Evolutionary conservation across 2,329 filamentous ascomycete genomes (phyloP).

Genomic region (Calonectria hawksworthii): DNA sequence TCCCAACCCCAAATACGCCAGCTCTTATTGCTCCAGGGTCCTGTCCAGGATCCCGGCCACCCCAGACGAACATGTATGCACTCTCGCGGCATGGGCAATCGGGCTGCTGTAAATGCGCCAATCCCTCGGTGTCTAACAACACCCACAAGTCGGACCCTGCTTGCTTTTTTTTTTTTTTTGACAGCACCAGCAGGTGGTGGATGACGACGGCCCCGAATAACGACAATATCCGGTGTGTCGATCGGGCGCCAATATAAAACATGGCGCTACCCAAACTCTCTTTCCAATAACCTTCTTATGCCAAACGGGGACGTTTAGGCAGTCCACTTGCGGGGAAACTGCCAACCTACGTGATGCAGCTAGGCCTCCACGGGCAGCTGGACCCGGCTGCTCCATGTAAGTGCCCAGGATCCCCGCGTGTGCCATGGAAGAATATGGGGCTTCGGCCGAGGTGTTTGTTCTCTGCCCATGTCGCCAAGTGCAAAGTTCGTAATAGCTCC

Average conservation of each 20-base stretch:
- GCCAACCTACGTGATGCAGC: conserved; percentile 1
- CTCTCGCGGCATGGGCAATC: background rate
- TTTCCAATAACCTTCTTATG: background rate
- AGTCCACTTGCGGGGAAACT: background rate
- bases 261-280: background rate
- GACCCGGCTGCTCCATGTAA: background rate
- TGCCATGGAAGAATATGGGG: background rate
- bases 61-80: background rate
- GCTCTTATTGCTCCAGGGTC: background rate
- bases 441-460: background rate
- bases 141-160: background rate
- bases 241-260: conserved; percentile 2
- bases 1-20: background rate
- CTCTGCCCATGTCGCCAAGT: conserved; percentile 4
- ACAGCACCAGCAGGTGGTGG: background rate
- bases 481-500: conserved; percentile 9
- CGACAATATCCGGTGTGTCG: background rate
- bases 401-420: conserved; percentile 5
- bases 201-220: background rate
- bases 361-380: background rate
- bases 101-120: background rate
- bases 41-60: background rate
- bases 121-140: background rate
- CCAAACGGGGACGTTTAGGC: background rate
- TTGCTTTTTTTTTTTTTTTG: background rate